These are phyloP conservation scores for Paracoccidioides lutzii DNA, from an alignment of 2,329 filamentous ascomycete species.

Conservation along the genomic window DNA sequence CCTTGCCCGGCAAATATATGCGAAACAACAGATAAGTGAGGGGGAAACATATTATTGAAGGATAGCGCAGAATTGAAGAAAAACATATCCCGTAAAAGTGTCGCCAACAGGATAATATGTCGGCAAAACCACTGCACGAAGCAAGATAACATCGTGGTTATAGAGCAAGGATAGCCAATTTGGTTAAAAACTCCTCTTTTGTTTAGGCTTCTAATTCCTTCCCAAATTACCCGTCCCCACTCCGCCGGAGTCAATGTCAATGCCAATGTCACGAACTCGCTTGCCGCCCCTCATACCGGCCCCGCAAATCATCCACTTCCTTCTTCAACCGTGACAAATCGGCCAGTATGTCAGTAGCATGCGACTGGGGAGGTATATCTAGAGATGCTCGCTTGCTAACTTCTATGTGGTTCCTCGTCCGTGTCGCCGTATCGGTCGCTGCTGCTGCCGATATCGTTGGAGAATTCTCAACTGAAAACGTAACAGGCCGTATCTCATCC, in stretches of 20 bases:
- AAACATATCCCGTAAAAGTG: no score
- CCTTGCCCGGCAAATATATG: background rate
- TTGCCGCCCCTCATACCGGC: slow-evolving; percentile 24
- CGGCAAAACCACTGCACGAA: no score
- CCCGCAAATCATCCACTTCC: slow-evolving; percentile 53
- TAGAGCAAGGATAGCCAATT: no score
- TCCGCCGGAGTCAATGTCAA: no score
- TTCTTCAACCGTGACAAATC: slow-evolving; percentile 59
- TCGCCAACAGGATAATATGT: no score
- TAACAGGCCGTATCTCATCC: slow-evolving; percentile 18
- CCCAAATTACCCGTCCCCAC: background rate
- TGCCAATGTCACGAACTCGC: background rate
- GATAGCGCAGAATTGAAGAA: no score
- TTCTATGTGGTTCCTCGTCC: no score
- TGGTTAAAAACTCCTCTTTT: no score
- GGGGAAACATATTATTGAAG: no score
- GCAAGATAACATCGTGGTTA: no score
- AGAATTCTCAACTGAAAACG: background rate
- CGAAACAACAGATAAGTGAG: background rate
- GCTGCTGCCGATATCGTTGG: slow-evolving; percentile 18
- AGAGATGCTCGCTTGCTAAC: background rate
- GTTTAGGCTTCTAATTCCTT: background rate
- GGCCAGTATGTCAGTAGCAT: slow-evolving; percentile 51
- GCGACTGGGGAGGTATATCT: slow-evolving; percentile 14
- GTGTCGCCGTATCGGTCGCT: background rate